A percentile compares a stretch with the other conserved stretches of the same genome.
phyloP scores from a whole-genome alignment of 768 basidiomycete species.

The Lactarius akahatsu region DNA sequence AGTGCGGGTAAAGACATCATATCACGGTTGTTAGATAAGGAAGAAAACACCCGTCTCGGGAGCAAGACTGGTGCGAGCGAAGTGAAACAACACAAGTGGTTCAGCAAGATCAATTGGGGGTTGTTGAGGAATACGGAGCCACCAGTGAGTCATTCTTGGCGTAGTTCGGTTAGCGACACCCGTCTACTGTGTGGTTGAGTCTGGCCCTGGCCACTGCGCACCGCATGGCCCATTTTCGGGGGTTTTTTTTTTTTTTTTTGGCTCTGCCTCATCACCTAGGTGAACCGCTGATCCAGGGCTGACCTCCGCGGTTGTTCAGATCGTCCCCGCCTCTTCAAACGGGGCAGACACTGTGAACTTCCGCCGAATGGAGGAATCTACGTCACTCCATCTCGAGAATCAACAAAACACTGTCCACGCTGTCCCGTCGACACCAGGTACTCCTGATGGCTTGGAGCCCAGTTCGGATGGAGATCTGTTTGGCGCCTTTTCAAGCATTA shows the following conservation, averaged over 20 bases:
- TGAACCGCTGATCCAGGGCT: constrained; percentile 1
- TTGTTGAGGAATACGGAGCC: constrained; percentile 88
- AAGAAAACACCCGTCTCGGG: constrained; percentile 83
- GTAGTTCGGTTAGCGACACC: constrained; percentile 6
- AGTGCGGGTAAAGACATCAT: constrained; percentile 90
- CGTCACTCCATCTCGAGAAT: constrained; percentile 81
- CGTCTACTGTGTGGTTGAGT: background rate
- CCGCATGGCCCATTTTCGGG: constrained; percentile 7
- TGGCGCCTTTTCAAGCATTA: constrained; percentile 87
- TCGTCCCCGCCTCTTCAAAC: constrained; percentile 74
- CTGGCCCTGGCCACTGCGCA: background rate
- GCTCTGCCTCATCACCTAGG: background rate
- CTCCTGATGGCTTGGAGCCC: constrained; percentile 44
- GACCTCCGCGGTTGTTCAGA: constrained; percentile 48
- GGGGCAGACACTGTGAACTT: constrained; percentile 86
- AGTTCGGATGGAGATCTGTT: constrained; percentile 66
- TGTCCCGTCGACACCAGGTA: constrained; percentile 43
- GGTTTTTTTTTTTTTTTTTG: background rate
- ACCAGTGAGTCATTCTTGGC: constrained; percentile 59
- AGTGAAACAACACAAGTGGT: constrained; percentile 99
- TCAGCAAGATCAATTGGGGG: constrained; percentile 95
- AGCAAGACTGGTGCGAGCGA: constrained; percentile 95
- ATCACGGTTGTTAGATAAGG: constrained; percentile 85
- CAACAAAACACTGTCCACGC: constrained; percentile 34
- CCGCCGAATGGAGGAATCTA: constrained; percentile 86